Base-by-base conservation (phyloP, 2,329 filamentous ascomycete genomes). In the Pestalotiopsis fici region DNA sequence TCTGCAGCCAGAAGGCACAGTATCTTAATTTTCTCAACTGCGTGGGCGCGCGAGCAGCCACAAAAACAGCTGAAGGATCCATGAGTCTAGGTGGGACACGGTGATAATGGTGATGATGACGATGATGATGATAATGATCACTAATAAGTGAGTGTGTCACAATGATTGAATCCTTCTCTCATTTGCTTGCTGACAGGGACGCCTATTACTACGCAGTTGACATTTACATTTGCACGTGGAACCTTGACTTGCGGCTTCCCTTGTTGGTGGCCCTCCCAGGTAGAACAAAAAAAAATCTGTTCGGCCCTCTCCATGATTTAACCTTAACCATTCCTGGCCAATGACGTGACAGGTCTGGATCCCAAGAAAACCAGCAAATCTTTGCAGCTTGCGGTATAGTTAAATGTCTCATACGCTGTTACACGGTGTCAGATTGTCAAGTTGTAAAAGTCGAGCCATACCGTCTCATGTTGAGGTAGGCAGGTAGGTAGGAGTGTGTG, bases 251-350 rank as follows among this genome's bases (percentile, higher is more conserved):
- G 31, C 11, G 31, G 31, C 31, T 35, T 35, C 31, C 31, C 11
- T 35, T 54, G 31, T 35, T 54, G 31, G 27, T 65, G 54, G 56
- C 54, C 63, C 63, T 65, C 63, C 31, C 31, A 35, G 31, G 31
- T 7, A 35, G 31, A 35, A 7, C 11, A 35, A 35, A 11, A 35
- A 37, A 50, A 50, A 65, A 65, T 65, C 37, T 65, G n/a, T 37
- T 65, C 63, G 63, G 63, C 55, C 47, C 64, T 66, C 64, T 59
- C 64, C 57, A 61, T 60, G 64, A 60, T 66, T 66, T 66, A 66
- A 66, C 64, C 64, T 66, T 61, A 66, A 66, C 23, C 47, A 12
- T 31, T 50, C n/a, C 18, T 15, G 43, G 25, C 64, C 64, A 66
- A 66, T 66, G 55, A 66, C 25, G 31, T 31, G 18, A 31, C 47